Evolutionary conservation across 345 rosid genomes (phyloP).

Genomic region (Hibiscus tridactylites): DNA sequence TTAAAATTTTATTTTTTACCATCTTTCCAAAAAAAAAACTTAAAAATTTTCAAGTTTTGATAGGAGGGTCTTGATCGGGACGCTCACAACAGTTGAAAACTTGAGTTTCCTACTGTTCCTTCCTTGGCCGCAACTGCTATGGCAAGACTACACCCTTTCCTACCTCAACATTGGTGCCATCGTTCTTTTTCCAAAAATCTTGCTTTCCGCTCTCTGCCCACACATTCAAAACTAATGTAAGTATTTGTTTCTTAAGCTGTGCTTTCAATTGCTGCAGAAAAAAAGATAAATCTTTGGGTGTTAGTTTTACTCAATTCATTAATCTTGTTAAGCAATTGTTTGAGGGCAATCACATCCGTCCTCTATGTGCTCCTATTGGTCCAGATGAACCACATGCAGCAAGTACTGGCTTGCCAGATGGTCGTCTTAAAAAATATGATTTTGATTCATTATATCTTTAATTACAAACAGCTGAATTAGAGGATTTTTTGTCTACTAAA

Average conservation of each 20-base stretch:
- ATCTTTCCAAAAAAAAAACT: no score
- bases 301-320: constrained; percentile 2
- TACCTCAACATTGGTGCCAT: constrained; percentile 23
- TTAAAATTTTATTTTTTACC: no score
- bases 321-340: constrained; percentile 5
- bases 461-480: constrained; percentile 36
- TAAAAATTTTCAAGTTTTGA: no score
- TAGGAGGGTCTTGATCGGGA: neutral
- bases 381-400: constrained; percentile 98
- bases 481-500: constrained; percentile 53
- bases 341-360: constrained; percentile 39
- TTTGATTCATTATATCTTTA: constrained; percentile 46
- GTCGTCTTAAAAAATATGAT: no score
- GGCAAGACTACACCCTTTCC: constrained; percentile 27
- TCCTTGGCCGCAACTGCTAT: constrained; percentile 29
- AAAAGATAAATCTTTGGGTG: neutral
- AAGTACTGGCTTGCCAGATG: constrained; percentile 77
- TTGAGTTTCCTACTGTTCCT: constrained; percentile 32
- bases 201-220: constrained; percentile 36
- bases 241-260: no score
- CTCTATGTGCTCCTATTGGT: constrained; percentile 69
- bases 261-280: no score
- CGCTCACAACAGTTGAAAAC: constrained; percentile 23
- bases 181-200: constrained; percentile 58
- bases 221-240: constrained; percentile 17